Evolutionary conservation across 345 rosid species (phyloP), one percentile per base, ranked within the genome.

Genomic region (Eutrema japonicum): DNA sequence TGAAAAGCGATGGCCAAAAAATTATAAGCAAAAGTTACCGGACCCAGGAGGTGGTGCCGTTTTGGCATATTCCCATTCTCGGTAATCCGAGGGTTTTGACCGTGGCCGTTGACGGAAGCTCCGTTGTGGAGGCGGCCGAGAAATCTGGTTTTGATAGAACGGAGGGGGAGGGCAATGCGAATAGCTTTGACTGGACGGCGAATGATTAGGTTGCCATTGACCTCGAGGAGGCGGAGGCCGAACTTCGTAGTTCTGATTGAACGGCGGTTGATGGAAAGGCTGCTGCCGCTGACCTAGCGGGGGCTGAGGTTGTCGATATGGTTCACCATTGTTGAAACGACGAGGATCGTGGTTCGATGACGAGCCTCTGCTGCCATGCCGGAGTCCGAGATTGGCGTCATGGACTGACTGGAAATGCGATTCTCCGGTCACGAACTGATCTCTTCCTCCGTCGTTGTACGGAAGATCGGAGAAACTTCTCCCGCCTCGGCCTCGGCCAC

Each of bases 61-160:
- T 82, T 79, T 80, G 10, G 96, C 85, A 52, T 77, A 78, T 80
- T 90, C 90, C 97, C 97, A 95, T 62, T 80, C 81, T 67, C 99
- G 82, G 62, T 80, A 87, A 78, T 86, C 93, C 38, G 82, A 83
- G 12, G 87, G 87, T 79, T 83, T 87, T 3, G 83, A 78, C 47
- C 78, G 77, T 51, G 85, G 83, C 36, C 83, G 82, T 64, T 67
- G 79, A 57, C 72, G 74, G 33, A 76, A 55, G 68, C 78, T 81
- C 59, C 54, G 72, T 40, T 69, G 84, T 13, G 76, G 89, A 61
- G 71, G 83, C 30, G 79, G 88, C 29, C 79, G 87, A 69, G 60
- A 29, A 40, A 64, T 63, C 51, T 78, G 85, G 64, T 82, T 85
- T 68, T 72, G 88, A 68, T 78, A 82, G 37, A 70, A 77, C 38